Percentiles rank a stretch among this genome's conserved stretches.
Conservation (phyloP, 192 early-diverging fungal species). For the Backusella tuberculispora region DNA sequence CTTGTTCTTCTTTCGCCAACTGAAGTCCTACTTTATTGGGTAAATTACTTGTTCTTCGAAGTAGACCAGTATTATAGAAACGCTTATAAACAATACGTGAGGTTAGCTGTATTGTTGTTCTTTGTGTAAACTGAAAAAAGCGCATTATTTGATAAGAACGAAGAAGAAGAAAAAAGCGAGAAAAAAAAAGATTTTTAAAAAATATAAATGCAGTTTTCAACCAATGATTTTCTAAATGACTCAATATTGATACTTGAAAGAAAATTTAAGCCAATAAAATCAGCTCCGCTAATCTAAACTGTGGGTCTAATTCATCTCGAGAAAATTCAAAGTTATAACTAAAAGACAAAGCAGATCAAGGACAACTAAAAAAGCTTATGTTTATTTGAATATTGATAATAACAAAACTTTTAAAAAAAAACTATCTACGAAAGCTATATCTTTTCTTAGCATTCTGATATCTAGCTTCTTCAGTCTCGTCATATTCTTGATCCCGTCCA, state of each 20-base stretch:
- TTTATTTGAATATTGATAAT: no score
- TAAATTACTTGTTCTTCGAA: constrained; percentile 17
- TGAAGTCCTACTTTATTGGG: constrained; percentile 23
- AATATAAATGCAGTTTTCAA: not conserved
- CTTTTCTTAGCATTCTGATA: no score
- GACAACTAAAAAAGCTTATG: no score
- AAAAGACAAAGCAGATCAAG: no score
- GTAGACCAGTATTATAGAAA: constrained; percentile 24
- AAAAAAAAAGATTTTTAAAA: no score
- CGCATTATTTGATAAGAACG: not conserved
- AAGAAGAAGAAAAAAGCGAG: not conserved
- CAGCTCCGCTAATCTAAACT: no score
- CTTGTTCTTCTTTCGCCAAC: constrained; percentile 19
- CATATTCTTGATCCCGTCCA: no score
- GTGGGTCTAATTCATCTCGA: no score
- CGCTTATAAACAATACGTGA: not conserved
- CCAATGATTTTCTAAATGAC: constrained; percentile 1
- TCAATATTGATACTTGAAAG: not conserved
- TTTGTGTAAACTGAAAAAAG: not conserved
- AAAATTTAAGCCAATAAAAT: constrained; percentile 8
- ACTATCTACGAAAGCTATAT: no score
- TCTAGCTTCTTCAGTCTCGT: no score
- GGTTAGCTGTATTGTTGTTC: not conserved
- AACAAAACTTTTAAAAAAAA: no score
- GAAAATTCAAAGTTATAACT: no score